Evolutionary conservation across 2,329 filamentous ascomycete genomes (phyloP), one percentile per base, ranked within the genome.

Genomic region (Fusarium falciforme): DNA sequence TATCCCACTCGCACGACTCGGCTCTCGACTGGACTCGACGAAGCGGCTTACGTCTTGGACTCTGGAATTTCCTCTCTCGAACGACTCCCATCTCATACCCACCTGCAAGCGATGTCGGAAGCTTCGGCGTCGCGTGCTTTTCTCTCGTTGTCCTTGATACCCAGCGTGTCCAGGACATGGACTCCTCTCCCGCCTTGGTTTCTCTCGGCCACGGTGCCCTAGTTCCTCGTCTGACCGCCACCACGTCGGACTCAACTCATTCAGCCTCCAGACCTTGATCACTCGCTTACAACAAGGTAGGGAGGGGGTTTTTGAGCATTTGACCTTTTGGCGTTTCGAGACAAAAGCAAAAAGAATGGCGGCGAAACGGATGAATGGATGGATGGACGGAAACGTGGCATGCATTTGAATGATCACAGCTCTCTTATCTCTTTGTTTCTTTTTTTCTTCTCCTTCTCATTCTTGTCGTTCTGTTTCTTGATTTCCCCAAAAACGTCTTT

Each of bases 351-450:
- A 77, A 79, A 78, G 77, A 78, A 77, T 73, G 77, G 76, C 64
- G 77, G 77, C 77, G 77, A 78, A 52, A 77, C 76, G 77, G 76
- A 78, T 69, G 71, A 67, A 78, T 70, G 76, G 68, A 77, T 78
- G 76, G 77, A 76, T 73, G 76, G 75, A 78, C 68, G 74, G 77
- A 78, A 78, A 78, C 77, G 77, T 78, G 77, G 76, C 71, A 78
- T 79, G 77, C 77, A 77, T 78, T 77, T 79, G 74, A 78, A 78
- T 78, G 76, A 78, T 79, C 59, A 78, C 76, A 75, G 67, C 74
- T 72, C 72, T 80, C 57, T 78, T 77, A 69, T 70, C 68, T 68
- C 63, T 69, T 74, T 73, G 66, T 70, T 69, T 70, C 73, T 70
- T 59, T 54, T 66, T 57, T 69, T 65, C 33, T 33, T 36, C 20